phyloP scores from a whole-genome alignment of 257 asterid genomes.

The Lavandula angustifolia region DNA sequence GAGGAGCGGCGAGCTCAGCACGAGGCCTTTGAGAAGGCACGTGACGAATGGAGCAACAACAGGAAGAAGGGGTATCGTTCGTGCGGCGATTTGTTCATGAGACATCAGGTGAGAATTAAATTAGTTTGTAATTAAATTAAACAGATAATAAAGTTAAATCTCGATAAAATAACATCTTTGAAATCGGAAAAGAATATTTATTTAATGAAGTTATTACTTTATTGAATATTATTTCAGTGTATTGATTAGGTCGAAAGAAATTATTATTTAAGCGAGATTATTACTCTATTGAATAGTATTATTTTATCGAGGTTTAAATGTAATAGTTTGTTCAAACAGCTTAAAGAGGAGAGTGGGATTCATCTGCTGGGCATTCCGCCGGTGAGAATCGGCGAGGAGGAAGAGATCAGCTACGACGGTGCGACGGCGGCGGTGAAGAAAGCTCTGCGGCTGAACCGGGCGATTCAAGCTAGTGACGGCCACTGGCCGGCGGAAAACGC shows the following conservation, averaged over 20 bases:
- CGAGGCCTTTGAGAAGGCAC: slow-evolving; percentile 41
- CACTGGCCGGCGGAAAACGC: slow-evolving; percentile 86
- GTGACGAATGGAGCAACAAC: slow-evolving; percentile 36
- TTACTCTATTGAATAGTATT: no score
- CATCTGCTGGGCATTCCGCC: slow-evolving; percentile 52
- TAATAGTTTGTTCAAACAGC: slow-evolving; percentile 28
- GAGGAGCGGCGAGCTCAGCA: slow-evolving; percentile 45
- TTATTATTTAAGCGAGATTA: no score
- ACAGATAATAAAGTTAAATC: no score
- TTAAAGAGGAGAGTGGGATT: slow-evolving; percentile 51
- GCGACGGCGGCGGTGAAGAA: slow-evolving; percentile 58
- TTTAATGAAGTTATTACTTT: no score
- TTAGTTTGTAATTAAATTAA: background rate
- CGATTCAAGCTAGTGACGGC: slow-evolving; percentile 74
- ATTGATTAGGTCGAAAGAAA: no score
- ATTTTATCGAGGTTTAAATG: background rate
- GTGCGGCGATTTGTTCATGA: slow-evolving; percentile 54
- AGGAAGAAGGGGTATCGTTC: slow-evolving; percentile 49
- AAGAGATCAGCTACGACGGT: slow-evolving; percentile 47
- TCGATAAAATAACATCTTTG: no score
- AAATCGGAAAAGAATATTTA: no score
- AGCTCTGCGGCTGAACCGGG: slow-evolving; percentile 54
- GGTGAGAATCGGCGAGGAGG: slow-evolving; percentile 49
- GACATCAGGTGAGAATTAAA: slow-evolving; percentile 43
- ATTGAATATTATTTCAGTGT: no score